A percentile compares a stretch with the other conserved stretches of the same genome.
phyloP scores from a whole-genome alignment of 2,329 filamentous ascomycete species.

The Colletotrichum zoysiae region DNA sequence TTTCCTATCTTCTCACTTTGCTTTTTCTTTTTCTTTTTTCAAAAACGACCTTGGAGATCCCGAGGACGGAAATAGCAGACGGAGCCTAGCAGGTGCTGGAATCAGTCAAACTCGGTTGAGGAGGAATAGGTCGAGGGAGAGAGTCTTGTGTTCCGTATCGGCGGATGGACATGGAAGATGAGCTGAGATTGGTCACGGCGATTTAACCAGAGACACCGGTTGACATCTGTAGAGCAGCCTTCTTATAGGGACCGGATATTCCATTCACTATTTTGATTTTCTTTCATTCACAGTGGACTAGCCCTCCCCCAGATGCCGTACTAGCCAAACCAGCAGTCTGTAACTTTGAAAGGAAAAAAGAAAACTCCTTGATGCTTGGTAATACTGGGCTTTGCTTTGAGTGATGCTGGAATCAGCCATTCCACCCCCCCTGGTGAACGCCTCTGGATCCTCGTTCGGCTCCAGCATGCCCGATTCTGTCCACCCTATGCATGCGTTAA shows the following conservation, averaged over 20 bases:
- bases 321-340: not conserved
- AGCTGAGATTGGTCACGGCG: conserved; percentile 4
- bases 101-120: conserved; percentile 28
- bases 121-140: conserved; percentile 8
- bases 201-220: conserved; percentile 26
- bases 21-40: conserved; percentile 35
- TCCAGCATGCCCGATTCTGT: not conserved
- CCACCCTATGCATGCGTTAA: not conserved
- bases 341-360: not conserved
- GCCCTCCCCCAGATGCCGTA: no score
- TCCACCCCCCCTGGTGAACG: not conserved
- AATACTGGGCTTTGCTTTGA: not conserved
- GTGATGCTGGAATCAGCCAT: not conserved
- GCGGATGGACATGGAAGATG: conserved; percentile 4
- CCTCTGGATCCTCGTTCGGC: not conserved
- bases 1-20: conserved; percentile 35
- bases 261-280: conserved; percentile 36
- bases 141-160: conserved; percentile 9
- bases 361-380: not conserved
- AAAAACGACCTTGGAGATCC: conserved; percentile 24
- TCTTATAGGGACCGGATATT: conserved; percentile 40
- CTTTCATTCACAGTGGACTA: not conserved
- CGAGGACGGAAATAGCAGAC: conserved; percentile 19
- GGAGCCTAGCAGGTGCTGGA: conserved; percentile 26
- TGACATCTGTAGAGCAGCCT: conserved; percentile 36